These are phyloP conservation scores for Canariomyces notabilis DNA, from an alignment of 2,329 filamentous ascomycete species.

Conservation along the genomic window DNA sequence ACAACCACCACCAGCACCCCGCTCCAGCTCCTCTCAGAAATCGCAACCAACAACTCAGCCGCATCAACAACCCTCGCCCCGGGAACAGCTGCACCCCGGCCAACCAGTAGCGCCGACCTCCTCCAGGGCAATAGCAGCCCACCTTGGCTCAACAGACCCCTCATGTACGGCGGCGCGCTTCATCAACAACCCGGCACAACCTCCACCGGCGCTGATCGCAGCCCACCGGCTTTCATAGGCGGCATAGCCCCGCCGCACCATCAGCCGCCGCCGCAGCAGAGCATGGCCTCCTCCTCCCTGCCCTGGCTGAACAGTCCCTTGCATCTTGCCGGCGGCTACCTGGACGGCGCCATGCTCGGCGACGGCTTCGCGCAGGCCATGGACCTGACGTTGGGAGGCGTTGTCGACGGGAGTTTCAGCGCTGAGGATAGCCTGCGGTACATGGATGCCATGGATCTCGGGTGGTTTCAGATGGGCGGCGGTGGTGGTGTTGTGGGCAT, in stretches of 20 bases:
- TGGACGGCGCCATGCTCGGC: conserved; percentile 34
- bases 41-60: conserved; percentile 43
- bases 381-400: conserved; percentile 38
- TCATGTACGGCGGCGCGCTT: not conserved
- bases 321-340: conserved; percentile 20
- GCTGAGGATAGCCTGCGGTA: conserved; percentile 33
- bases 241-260: conserved; percentile 3
- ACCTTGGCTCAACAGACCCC: conserved; percentile 2
- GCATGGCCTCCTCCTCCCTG: not conserved
- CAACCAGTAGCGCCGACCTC: conserved; percentile 1
- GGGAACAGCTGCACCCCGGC: not conserved
- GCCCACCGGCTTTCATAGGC: not conserved
- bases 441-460: conserved; percentile 32
- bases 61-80: conserved; percentile 17
- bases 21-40: conserved; percentile 52
- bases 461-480: conserved; percentile 30
- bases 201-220: not conserved
- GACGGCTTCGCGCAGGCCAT: conserved; percentile 42
- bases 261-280: conserved; percentile 1
- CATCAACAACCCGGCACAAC: not conserved
- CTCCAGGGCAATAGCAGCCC: conserved; percentile 9
- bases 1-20: conserved; percentile 43
- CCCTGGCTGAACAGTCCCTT: conserved; percentile 28
- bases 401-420: conserved; percentile 27
- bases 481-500: no score